Base-by-base conservation (phyloP, 306 rosid species). In the Sesbania bispinosa region DNA sequence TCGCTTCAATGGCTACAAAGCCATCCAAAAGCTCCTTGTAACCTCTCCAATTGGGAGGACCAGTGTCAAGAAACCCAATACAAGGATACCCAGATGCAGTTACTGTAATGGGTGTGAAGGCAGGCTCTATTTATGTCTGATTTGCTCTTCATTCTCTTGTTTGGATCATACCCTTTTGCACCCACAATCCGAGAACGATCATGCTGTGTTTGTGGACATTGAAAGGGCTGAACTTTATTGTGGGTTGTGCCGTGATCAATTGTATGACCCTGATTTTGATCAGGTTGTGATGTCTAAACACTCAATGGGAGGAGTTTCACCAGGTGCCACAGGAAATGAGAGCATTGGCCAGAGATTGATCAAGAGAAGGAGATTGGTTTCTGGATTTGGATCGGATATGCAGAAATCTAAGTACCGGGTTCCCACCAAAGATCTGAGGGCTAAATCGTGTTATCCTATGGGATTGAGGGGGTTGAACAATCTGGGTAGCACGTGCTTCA, bases 391-490 rank as follows among this genome's bases (percentile, higher is more conserved):
- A 20, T 79, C 78, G 64, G 88, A 87, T 79, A 81, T 67, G 71
- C 74, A 77, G 45, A 85, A 77, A 57, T 74, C 79, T 4, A 87
- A 81, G 77, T 67, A 35, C 3, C 55, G 72, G 60, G 42, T 64
- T 81, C 67, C 74, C 21, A 14, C 67, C 60, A 72, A 75, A 38
- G 90, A 92, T 85, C 83, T 53, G 46, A 85, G 85, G 81, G 89
- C 80, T 14, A 89, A 92, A 70, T 88, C 96, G 2, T 92, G 98
- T 68, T 88, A 88, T 68, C 96, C 96, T 67, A 46, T 80, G 76
- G 96, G 92, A 45, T 86, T 92, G 80, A 92, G 98, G 80, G 98
- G 96, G 4, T 85, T 92, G 85, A 92, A 87, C 85, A 86, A 90
- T 73, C 78, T 93, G 74, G 96, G 96, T 19, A 93, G 74, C 53